A percentile compares a stretch with the other conserved stretches of the same genome.
phyloP scores from a whole-genome alignment of 176 grass and related monocot genomes.

The Triticum timopheevii region DNA sequence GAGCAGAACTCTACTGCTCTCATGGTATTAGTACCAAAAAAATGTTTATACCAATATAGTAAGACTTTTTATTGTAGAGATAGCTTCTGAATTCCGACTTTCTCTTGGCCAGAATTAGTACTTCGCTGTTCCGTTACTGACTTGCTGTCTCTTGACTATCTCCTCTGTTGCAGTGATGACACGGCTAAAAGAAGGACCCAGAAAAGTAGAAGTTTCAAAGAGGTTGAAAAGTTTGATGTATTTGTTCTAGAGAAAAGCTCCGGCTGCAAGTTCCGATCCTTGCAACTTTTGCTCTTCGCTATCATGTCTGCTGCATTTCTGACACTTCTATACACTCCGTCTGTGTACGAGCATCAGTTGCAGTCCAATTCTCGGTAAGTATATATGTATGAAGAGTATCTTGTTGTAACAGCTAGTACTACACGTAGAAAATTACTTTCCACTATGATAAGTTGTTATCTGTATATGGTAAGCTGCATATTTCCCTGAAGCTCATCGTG shows the following conservation, averaged over 20 bases:
- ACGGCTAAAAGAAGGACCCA: conserved; percentile 64
- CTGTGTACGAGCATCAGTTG: conserved; percentile 61
- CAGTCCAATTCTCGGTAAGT: conserved; percentile 68
- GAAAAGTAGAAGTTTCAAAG: conserved; percentile 79
- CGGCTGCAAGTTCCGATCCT: conserved; percentile 72
- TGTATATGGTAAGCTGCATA: conserved; percentile 1
- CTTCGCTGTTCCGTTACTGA: neutral
- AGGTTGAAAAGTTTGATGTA: conserved; percentile 74
- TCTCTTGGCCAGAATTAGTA: neutral
- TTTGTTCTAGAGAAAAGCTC: conserved; percentile 64
- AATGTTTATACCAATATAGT: conserved; percentile 12
- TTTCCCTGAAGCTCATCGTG: conserved; percentile 15
- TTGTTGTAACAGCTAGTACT: neutral
- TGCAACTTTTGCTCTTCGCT: conserved; percentile 73
- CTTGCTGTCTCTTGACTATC: conserved; percentile 21
- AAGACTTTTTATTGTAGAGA: neutral
- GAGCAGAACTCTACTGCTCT: neutral
- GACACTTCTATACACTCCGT: conserved; percentile 74
- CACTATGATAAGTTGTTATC: neutral
- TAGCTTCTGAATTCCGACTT: neutral
- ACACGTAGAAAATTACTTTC: neutral
- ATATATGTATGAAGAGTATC: neutral
- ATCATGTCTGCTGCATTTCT: conserved; percentile 81
- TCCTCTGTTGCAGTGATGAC: conserved; percentile 53
- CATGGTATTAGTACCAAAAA: neutral